A percentile compares a stretch with the other conserved stretches of the same genome.
Conservation (phyloP, 441 rosid genomes). For the Sinapis alba region DNA sequence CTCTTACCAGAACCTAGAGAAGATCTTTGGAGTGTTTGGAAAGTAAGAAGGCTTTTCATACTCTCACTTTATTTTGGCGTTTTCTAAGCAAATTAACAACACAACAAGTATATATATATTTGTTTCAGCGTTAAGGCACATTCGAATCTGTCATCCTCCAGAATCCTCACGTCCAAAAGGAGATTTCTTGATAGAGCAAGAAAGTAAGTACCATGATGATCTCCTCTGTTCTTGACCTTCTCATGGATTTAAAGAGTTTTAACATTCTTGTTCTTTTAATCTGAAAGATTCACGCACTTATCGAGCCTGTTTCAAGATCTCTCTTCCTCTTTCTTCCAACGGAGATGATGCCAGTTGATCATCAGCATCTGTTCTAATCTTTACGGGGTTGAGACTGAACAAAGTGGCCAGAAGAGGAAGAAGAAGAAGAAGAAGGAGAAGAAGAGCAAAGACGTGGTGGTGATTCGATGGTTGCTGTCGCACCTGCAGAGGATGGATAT, state of each 20-base stretch:
- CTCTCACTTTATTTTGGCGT: neutral
- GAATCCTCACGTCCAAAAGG: constrained; percentile 72
- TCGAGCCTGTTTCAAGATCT: too few species aligned
- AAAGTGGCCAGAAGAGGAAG: constrained; percentile 54
- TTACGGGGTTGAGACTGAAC: too few species aligned
- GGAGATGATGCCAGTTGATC: too few species aligned
- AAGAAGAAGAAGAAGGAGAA: constrained; percentile 71
- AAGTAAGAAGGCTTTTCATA: constrained; percentile 40
- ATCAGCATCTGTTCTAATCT: too few species aligned
- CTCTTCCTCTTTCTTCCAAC: too few species aligned
- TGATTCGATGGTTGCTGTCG: constrained; percentile 58
- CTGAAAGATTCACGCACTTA: constrained; percentile 77
- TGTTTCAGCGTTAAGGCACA: constrained; percentile 69
- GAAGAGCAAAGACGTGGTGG: constrained; percentile 68
- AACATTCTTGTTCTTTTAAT: constrained; percentile 2
- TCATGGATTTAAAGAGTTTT: neutral
- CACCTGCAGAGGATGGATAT: constrained; percentile 73
- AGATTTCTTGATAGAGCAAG: constrained; percentile 69
- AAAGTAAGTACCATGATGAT: constrained; percentile 58
- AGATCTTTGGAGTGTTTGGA: constrained; percentile 78
- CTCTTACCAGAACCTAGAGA: constrained; percentile 92
- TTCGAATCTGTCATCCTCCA: constrained; percentile 88
- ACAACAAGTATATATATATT: neutral
- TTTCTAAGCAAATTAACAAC: neutral
- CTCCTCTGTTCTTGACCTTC: neutral